A percentile compares a stretch with the other conserved stretches of the same genome.
Evolutionary conservation across 345 rosid species (phyloP).

Genomic region (Tarenaya hassleriana): DNA sequence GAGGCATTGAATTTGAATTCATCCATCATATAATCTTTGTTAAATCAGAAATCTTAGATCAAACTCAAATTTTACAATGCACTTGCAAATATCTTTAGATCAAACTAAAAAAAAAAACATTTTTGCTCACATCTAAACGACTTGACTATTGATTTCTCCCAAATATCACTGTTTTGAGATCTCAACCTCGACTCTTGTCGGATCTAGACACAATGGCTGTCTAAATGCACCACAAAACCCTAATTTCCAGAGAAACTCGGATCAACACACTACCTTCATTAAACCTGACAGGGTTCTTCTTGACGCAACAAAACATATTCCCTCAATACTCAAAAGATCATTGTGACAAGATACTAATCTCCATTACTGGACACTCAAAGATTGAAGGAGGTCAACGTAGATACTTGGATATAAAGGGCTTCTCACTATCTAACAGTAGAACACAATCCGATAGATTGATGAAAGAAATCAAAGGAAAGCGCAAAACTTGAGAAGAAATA

Average conservation of each 20-base stretch:
- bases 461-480: background rate
- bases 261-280: background rate
- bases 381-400: constrained; percentile 1
- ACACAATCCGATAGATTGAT: background rate
- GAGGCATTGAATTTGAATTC: constrained; percentile 12
- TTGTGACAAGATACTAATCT: constrained; percentile 11
- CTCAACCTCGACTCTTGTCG: constrained; percentile 7
- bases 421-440: constrained; percentile 8
- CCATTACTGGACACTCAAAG: background rate
- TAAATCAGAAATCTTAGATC: background rate
- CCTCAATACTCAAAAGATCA: too few species aligned
- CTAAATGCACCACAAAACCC: background rate
- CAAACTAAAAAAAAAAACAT: background rate
- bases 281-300: too few species aligned
- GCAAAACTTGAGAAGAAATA: too few species aligned
- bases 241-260: background rate
- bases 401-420: too few species aligned
- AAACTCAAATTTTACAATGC: constrained; percentile 15
- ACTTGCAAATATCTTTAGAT: constrained; percentile 2
- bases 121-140: background rate
- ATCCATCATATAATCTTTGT: background rate
- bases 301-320: too few species aligned
- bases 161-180: constrained; percentile 18
- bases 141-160: background rate
- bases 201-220: constrained; percentile 8